These are phyloP conservation scores for Chlorophyllum brunneum DNA, from an alignment of 768 basidiomycete genomes.

Conservation along the genomic window DNA sequence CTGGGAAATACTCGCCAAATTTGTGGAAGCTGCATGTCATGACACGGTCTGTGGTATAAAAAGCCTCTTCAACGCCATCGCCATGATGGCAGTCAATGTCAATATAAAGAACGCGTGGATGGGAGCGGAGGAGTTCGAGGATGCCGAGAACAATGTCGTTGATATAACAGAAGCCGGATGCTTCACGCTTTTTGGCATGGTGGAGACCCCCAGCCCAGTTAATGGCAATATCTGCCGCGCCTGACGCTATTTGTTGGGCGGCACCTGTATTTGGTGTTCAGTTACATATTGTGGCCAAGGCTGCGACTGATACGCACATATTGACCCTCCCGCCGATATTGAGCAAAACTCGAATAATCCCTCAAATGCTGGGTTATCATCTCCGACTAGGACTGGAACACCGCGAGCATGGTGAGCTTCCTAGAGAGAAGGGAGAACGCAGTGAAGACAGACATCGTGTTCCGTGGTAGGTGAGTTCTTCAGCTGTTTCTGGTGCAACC, in stretches of 20 bases:
- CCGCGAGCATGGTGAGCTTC: conserved; percentile 14
- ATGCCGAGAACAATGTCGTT: conserved; percentile 97
- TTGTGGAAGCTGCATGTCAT: conserved; percentile 98
- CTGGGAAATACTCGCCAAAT: conserved; percentile 93
- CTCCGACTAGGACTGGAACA: conserved; percentile 65
- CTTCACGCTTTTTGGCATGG: conserved; percentile 99
- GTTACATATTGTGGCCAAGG: too few relatives aligned
- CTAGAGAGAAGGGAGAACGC: background rate
- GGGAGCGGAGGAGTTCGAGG: conserved; percentile 83
- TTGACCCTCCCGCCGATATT: conserved; percentile 93
- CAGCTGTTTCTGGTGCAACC: conserved; percentile 89
- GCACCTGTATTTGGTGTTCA: too few relatives aligned
- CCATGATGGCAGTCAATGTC: conserved; percentile 99
- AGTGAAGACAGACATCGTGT: conserved; percentile 64
- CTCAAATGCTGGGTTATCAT: conserved; percentile 96
- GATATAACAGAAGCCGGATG: conserved; percentile 98
- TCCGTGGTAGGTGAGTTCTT: conserved; percentile 80
- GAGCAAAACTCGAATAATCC: conserved; percentile 97
- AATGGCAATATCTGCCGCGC: conserved; percentile 87
- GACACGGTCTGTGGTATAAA: conserved; percentile 95
- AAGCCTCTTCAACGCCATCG: conserved; percentile 98
- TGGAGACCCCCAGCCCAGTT: conserved; percentile 99
- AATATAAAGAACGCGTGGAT: conserved; percentile 89
- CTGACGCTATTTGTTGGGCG: conserved; percentile 74
- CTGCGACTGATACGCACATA: too few relatives aligned